Base-by-base conservation (phyloP, 257 asterid species). In the Plectranthus barbatus region DNA sequence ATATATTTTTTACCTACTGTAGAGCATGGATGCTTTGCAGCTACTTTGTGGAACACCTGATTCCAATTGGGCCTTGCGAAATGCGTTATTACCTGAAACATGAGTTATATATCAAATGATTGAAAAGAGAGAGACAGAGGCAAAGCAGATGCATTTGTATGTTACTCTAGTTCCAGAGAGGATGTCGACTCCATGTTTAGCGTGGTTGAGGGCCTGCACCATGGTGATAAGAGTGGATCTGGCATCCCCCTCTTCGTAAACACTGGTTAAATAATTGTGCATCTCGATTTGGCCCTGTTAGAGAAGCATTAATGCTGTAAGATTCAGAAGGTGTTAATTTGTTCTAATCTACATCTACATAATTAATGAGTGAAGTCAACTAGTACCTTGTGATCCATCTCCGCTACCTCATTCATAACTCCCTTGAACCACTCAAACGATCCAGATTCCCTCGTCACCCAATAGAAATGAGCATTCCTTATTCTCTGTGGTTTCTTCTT, bases 351-450 rank as follows among this genome's bases (percentile, higher is more conserved):
- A n/a, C n/a, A n/a, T n/a, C n/a, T n/a, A n/a, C n/a, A n/a, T n/a
- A n/a, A n/a, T n/a, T n/a, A n/a, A n/a, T n/a, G n/a, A n/a, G n/a
- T n/a, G n/a, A n/a, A n/a, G n/a, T n/a, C n/a, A n/a, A n/a, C n/a
- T n/a, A n/a, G 18, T 76, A 85, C 96, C 81, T 91, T 85, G 68
- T 80, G 86, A 81, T 91, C 98, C 86, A 91, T 79, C 79, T 86
- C 98, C 23, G 98, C 96, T 37, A 87, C 74, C 80, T 91, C 96
- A 77, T 86, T 76, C 94, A 91, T 91, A 56, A 91, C 96, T 52
- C 91, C 96, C 74, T 91, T 91, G 75, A 91, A 91, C 98, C 98
- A 91, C 74, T 91, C 98, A 33, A 91, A 87, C 19, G 98, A 91
- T 13, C 88, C 98, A 2, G 86, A 84, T 53, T 91, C 98, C 79